Conservation (phyloP, 768 basidiomycete species). For the Ramaria rubella region DNA sequence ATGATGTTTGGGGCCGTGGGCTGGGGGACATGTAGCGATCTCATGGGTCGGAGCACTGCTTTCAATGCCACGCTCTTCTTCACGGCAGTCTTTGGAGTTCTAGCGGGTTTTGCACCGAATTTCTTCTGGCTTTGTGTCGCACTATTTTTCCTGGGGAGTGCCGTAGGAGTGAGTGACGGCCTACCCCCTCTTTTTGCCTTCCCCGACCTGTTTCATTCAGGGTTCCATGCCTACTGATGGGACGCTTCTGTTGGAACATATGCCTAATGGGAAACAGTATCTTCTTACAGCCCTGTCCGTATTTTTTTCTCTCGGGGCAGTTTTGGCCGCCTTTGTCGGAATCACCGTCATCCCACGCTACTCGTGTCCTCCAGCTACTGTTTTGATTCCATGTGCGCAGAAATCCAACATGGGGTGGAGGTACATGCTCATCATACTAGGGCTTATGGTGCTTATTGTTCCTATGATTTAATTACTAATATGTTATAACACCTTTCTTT, state of each 20-base stretch:
- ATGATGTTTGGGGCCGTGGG: slow-evolving; percentile 95
- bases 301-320: slow-evolving; percentile 94
- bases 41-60: slow-evolving; percentile 80
- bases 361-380: slow-evolving; percentile 48
- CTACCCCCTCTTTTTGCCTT: not conserved
- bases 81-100: slow-evolving; percentile 81
- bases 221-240: slow-evolving; percentile 97
- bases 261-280: slow-evolving; percentile 88
- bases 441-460: slow-evolving; percentile 62
- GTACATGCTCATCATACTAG: slow-evolving; percentile 69
- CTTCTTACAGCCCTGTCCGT: slow-evolving; percentile 86
- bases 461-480: not conserved
- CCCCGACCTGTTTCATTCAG: slow-evolving; percentile 32
- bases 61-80: slow-evolving; percentile 92
- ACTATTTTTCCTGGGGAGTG: slow-evolving; percentile 84
- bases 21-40: slow-evolving; percentile 90
- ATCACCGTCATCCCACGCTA: slow-evolving; percentile 70
- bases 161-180: slow-evolving; percentile 72
- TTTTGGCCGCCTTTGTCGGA: slow-evolving; percentile 75
- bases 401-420: slow-evolving; percentile 84
- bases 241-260: slow-evolving; percentile 84
- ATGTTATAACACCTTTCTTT: not conserved
- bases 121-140: slow-evolving; percentile 65
- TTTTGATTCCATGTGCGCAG: slow-evolving; percentile 55
- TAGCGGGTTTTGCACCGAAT: slow-evolving; percentile 65